A percentile compares a stretch with the other conserved stretches of the same genome.
These are phyloP conservation scores for Neurospora sp. DNA, from an alignment of 495 filamentous ascomycete species.

Conservation along the genomic window DNA sequence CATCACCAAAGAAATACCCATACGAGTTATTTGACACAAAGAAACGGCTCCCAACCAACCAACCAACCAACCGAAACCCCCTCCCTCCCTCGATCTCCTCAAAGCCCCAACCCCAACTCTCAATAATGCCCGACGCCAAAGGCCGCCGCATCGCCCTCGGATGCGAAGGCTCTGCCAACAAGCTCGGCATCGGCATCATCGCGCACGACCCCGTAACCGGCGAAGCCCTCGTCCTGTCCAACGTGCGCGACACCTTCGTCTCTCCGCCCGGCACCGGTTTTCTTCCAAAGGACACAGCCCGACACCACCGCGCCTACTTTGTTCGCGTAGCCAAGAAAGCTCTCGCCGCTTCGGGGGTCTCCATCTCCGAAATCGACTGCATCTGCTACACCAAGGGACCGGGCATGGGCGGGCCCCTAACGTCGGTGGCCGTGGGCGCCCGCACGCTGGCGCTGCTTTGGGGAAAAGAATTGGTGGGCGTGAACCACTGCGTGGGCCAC, in stretches of 20 bases:
- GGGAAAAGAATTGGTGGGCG: slow-evolving; percentile 77
- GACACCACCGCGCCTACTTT: slow-evolving; percentile 81
- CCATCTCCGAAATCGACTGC: slow-evolving; percentile 62
- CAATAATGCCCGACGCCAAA: slow-evolving; percentile 4
- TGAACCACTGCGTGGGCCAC: slow-evolving; percentile 97
- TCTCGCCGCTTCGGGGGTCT: slow-evolving; percentile 54
- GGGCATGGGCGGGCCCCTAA: slow-evolving; percentile 94
- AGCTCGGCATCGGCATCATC: slow-evolving; percentile 90
- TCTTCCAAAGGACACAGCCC: slow-evolving; percentile 89
- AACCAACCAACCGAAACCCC: not conserved
- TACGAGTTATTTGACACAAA: not conserved
- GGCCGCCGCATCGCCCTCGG: slow-evolving; percentile 63
- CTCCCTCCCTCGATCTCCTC: not conserved
- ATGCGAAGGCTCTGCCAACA: slow-evolving; percentile 96
- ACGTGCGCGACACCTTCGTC: slow-evolving; percentile 87
- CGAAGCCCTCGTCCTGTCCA: slow-evolving; percentile 71
- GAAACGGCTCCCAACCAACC: not conserved
- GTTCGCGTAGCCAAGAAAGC: slow-evolving; percentile 68
- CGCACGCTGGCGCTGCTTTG: slow-evolving; percentile 76
- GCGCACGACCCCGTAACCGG: slow-evolving; percentile 54
- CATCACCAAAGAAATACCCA: not conserved
- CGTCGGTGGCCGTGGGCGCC: slow-evolving; percentile 76
- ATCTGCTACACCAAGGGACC: slow-evolving; percentile 95
- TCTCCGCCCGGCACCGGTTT: slow-evolving; percentile 91
- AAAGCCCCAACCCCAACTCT: not conserved